These are phyloP conservation scores for Canavalia ensiformis DNA, from an alignment of 306 rosid species.

Conservation along the genomic window DNA sequence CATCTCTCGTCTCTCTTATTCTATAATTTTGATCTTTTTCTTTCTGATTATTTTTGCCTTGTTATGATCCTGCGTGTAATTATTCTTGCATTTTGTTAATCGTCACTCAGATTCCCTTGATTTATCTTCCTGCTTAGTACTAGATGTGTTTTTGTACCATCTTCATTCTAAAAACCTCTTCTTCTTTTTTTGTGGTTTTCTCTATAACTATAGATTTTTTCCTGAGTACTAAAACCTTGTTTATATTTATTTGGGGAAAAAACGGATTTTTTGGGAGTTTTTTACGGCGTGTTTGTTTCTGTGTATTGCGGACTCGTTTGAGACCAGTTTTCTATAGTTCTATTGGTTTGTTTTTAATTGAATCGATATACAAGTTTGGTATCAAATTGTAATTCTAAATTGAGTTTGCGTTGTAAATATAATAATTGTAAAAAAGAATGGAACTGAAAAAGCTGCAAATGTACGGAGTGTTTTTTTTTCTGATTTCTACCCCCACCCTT, in stretches of 20 bases:
- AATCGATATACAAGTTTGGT: too few species aligned
- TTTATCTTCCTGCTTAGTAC: not conserved
- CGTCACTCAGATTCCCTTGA: not conserved
- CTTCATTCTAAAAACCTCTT: not conserved
- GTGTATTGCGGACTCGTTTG: not conserved
- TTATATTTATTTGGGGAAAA: not conserved
- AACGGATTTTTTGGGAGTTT: not conserved
- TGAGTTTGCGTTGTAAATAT: too few species aligned
- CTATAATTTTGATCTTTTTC: not conserved
- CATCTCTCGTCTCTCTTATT: not conserved
- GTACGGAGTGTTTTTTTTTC: not conserved
- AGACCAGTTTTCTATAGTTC: not conserved
- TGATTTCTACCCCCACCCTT: not conserved
- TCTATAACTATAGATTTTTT: not conserved
- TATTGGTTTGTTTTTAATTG: too few species aligned
- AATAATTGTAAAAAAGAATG: not conserved
- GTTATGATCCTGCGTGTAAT: not conserved
- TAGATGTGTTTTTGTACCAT: too few species aligned
- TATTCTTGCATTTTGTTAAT: not conserved
- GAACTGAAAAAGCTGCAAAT: not conserved
- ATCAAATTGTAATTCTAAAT: too few species aligned
- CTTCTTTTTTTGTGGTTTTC: not conserved
- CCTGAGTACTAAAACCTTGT: not conserved
- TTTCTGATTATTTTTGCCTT: conserved; percentile 12
- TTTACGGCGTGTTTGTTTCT: not conserved